phyloP scores from a whole-genome alignment of 2,329 filamentous ascomycete species.

The Falciphora oryzae region DNA sequence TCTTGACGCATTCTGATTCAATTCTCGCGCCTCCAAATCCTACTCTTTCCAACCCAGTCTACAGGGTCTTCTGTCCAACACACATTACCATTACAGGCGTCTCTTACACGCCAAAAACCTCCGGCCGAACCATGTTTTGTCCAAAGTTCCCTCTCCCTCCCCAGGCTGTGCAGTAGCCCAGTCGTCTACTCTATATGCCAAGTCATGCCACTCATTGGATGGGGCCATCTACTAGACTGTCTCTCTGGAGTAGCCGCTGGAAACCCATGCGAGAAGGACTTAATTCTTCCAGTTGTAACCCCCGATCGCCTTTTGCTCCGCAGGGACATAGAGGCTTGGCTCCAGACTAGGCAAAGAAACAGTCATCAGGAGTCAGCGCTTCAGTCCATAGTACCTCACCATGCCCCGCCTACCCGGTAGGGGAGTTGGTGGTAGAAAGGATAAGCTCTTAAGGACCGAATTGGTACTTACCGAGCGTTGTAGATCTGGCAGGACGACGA shows the following conservation, averaged over 20 bases:
- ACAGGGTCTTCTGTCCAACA: background rate
- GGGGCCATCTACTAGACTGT: no score
- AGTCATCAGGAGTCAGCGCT: background rate
- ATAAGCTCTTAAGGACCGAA: background rate
- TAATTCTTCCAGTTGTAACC: conserved; percentile 6
- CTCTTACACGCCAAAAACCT: background rate
- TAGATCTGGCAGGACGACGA: background rate
- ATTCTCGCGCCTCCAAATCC: background rate
- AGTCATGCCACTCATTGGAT: no score
- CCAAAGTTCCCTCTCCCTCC: background rate
- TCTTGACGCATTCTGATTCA: background rate
- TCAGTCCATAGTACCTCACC: no score
- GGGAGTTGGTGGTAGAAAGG: background rate
- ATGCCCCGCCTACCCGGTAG: no score
- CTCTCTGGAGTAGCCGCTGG: no score
- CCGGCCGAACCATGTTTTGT: background rate
- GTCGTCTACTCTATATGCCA: background rate
- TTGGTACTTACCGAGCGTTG: background rate
- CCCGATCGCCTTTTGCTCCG: background rate
- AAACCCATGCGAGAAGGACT: background rate
- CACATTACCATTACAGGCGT: background rate
- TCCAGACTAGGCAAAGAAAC: background rate
- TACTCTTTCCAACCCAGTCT: background rate
- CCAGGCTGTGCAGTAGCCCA: background rate
- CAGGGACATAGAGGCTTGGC: background rate